Base-by-base conservation (phyloP, 2,329 filamentous ascomycete species). In the Bipolaris oryzae region DNA sequence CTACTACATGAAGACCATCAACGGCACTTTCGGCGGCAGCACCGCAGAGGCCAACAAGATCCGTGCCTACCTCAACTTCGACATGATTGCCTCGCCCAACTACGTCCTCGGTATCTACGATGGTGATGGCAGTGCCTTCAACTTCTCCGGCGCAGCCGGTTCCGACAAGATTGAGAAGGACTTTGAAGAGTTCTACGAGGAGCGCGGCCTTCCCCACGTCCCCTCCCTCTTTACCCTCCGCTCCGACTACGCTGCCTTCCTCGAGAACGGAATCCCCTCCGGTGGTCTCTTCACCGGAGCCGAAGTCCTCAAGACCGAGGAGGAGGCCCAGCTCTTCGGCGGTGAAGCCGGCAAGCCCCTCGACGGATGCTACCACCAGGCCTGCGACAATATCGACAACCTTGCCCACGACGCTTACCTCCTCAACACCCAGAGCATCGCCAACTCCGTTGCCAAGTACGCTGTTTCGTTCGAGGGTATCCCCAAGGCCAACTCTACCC, bases 41-140 rank as follows among this genome's bases (percentile, higher is more conserved):
- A 51, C 60, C n/a, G 57, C 64, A 2, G 75, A 77, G 53, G 70
- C 73, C 23, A 60, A 57, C 53, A 77, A 77, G 62, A 69, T 78
- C 53, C 70, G 75, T 10, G 73, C 76, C 11, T 78, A 78, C 62
- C 74, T 78, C 60, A 78, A 78, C 70, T 78, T 78, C 64, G 77
- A 78, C 65, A 78, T 78, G 77, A 75, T 77, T 39, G 75, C 73
- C 5, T 71, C 66, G 3, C 75, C 75, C 41, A 77, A 77, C 71
- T 77, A 74, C 58, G 69, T 75, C 33, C 69, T 74, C 21, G 74
- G 73, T 20, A 74, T 77, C 61, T 77, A 77, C 59, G 75, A 77
- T 53, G 75, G 75, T 45, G 72, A 77, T 55, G 75, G 75, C 46
- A 67, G 56, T 38, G 68, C 74, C 0, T 76, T 76, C 58, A 76